These are phyloP conservation scores for Pseudoperonospora humuli DNA, from an alignment of 352 stramenopile species.

Conservation along the genomic window DNA sequence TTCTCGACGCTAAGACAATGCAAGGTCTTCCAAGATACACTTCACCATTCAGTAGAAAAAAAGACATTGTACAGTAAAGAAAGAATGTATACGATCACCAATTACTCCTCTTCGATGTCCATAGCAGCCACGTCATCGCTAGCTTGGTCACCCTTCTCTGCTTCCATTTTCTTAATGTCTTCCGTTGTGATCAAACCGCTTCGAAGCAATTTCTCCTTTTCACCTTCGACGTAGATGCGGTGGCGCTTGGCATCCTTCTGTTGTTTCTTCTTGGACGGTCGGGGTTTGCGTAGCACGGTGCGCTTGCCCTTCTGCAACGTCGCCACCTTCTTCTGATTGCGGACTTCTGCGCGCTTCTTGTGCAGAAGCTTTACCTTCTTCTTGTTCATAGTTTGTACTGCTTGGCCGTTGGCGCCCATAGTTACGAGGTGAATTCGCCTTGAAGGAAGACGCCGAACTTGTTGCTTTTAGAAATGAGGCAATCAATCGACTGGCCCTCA, in stretches of 20 bases:
- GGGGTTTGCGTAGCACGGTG: slow-evolving; percentile 52
- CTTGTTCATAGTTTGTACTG: slow-evolving; percentile 76
- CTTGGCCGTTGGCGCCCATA: slow-evolving; percentile 50
- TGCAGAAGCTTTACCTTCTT: slow-evolving; percentile 82
- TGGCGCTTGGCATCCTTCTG: slow-evolving; percentile 78
- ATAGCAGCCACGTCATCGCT: slow-evolving; percentile 32
- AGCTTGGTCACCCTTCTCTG: slow-evolving; percentile 31
- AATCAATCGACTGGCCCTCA: slow-evolving; percentile 22
- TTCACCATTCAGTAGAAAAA: slow-evolving; percentile 1
- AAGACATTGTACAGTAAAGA: slow-evolving; percentile 23
- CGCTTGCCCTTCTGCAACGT: slow-evolving; percentile 44
- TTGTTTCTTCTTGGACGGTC: slow-evolving; percentile 81
- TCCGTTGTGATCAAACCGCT: slow-evolving; percentile 74
- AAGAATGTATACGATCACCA: slow-evolving; percentile 23
- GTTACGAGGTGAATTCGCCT: neutral
- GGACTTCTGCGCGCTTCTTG: slow-evolving; percentile 71
- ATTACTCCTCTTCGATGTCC: slow-evolving; percentile 56
- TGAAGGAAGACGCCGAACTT: neutral
- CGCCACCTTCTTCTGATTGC: slow-evolving; percentile 80
- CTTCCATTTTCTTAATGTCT: slow-evolving; percentile 76
- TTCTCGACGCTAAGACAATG: too few relatives aligned
- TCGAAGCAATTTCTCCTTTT: slow-evolving; percentile 74
- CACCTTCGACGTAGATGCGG: slow-evolving; percentile 54
- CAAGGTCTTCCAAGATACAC: too few relatives aligned
- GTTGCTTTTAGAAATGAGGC: slow-evolving; percentile 21